phyloP scores from a whole-genome alignment of 2,329 filamentous ascomycete species.

The Thielaviopsis musarum region DNA sequence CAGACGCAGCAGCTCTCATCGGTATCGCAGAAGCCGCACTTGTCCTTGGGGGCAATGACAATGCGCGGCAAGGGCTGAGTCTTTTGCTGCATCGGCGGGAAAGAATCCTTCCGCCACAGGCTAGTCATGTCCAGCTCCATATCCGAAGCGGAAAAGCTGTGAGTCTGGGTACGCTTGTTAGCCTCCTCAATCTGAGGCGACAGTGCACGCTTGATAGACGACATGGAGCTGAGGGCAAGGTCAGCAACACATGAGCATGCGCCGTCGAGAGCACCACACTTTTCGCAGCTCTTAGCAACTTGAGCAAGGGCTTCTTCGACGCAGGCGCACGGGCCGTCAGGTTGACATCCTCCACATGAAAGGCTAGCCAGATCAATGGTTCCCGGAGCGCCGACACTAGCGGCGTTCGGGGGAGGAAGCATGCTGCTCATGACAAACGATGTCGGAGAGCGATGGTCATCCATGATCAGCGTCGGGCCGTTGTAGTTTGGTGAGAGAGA shows the following conservation, averaged over 20 bases:
- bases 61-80: constrained; percentile 20
- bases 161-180: constrained; percentile 28
- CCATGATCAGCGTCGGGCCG: constrained; percentile 7
- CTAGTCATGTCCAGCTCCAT: constrained; percentile 58
- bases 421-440: constrained; percentile 35
- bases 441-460: constrained; percentile 12
- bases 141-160: constrained; percentile 21
- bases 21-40: constrained; percentile 60
- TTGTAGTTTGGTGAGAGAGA: constrained; percentile 9
- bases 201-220: constrained; percentile 29
- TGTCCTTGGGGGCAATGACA: constrained; percentile 38
- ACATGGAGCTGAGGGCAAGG: constrained; percentile 31
- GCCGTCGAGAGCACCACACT: constrained; percentile 40
- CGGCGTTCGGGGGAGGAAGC: constrained; percentile 34
- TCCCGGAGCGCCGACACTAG: constrained; percentile 12
- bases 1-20: constrained; percentile 72
- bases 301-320: constrained; percentile 39
- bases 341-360: constrained; percentile 39
- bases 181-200: constrained; percentile 21
- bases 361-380: constrained; percentile 19
- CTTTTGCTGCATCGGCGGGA: constrained; percentile 1
- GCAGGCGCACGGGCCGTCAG: constrained; percentile 38
- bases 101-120: constrained; percentile 34
- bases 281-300: constrained; percentile 43
- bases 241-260: constrained; percentile 45